Evolutionary conservation across 352 stramenopile genomes (phyloP), one percentile per base, ranked within the genome.

Genomic region (Globisporangium splendens): DNA sequence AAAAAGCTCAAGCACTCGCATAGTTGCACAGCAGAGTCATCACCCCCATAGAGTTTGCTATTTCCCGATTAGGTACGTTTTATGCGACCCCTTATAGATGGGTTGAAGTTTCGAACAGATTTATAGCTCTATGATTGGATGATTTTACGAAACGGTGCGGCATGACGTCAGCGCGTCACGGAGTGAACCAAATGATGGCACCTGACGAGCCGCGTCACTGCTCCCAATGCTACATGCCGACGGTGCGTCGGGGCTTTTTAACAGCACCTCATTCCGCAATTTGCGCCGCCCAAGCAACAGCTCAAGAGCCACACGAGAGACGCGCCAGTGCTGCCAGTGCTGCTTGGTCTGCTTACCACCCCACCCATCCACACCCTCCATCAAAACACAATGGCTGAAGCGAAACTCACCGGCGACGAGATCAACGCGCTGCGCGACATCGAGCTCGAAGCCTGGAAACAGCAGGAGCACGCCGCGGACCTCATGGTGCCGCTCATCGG

Each of bases 401-500:
- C 62, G 22, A 47, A 63, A n/a, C 63, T 88, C 35, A 79, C 22
- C 38, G 71, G 63, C 48, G 68, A 70, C 18, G 53, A 79, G 53
- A 86, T 88, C 66, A 79, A 70, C 46, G 72, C 72, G 10, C 62
- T 91, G 54, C 74, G 80, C 58, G 58, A 73, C 47, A 59, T 73
- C 35, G 84, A 93, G 66, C 72, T 89, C 55, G 73, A 89, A 38
- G 67, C 85, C 33, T 93, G 84, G 84, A 91, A 91, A 64, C 62
- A 60, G 22, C 79, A 93, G 64, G 81, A 93, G 62, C 83, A 88
- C 47, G 81, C 84, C n/a, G 81, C 81, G 17, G 84, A 93, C 66
- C 69, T 84, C 56, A 93, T 93, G 81, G 77, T 93, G 56, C 84
- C 84, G 68, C 77, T 93, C 68, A 80, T 92, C 49, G 85, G 85